Conservation (phyloP, 805 yeast species). For the Pichia phayaonensis region DNA sequence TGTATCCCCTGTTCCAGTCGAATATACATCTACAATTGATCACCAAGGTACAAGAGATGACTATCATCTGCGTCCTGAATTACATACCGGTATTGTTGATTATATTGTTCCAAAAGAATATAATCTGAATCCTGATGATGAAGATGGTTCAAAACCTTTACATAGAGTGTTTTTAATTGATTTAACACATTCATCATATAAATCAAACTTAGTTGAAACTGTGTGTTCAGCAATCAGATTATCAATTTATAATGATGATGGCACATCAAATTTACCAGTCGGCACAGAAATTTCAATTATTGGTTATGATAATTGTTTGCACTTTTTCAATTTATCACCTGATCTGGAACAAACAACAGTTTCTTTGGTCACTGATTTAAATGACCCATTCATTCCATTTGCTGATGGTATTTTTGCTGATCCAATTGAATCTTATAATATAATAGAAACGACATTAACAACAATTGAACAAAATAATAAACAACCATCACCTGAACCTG, state of each 20-base stretch:
- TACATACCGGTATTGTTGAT: constrained; percentile 79
- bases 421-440: constrained; percentile 55
- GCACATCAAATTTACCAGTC: constrained; percentile 25
- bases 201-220: constrained; percentile 35
- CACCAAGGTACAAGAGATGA: constrained; percentile 57
- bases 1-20: constrained; percentile 59
- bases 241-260: constrained; percentile 42
- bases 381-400: constrained; percentile 79
- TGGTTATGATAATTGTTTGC: constrained; percentile 65
- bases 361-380: constrained; percentile 59
- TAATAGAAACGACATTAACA: constrained; percentile 61
- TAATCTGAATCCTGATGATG: constrained; percentile 36
- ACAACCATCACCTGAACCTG: constrained; percentile 47
- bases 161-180: constrained; percentile 48
- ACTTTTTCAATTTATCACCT: constrained; percentile 63
- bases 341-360: constrained; percentile 48
- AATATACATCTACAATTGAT: constrained; percentile 58
- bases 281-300: constrained; percentile 60
- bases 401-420: constrained; percentile 71
- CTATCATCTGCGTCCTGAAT: constrained; percentile 60
- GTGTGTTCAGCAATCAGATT: constrained; percentile 31
- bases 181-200: constrained; percentile 67
- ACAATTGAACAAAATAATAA: constrained; percentile 44
- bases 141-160: constrained; percentile 2
- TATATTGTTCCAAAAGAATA: constrained; percentile 69